Evolutionary conservation across 2,329 filamentous ascomycete species (phyloP).

Genomic region (Microsporum audouinii): DNA sequence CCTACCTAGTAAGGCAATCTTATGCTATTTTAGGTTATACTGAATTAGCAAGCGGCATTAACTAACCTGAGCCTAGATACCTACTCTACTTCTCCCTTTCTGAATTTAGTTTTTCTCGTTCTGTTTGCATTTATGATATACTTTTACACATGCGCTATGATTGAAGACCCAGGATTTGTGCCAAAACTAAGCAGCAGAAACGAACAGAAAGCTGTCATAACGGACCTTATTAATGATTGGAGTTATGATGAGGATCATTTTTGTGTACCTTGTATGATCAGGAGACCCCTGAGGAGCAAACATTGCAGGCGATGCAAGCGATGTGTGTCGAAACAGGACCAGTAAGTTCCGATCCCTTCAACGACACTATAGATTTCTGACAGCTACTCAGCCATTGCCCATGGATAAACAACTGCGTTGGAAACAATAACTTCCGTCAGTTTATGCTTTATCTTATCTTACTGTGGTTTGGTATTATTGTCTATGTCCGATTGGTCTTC

Average conservation of each 20-base stretch:
- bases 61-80: slow-evolving; percentile 44
- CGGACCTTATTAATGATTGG: slow-evolving; percentile 71
- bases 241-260: slow-evolving; percentile 93
- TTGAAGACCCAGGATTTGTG: slow-evolving; percentile 81
- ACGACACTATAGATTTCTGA: slow-evolving; percentile 7
- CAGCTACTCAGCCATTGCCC: slow-evolving; percentile 68
- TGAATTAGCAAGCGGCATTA: neutral
- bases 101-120: slow-evolving; percentile 63
- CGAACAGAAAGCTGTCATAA: slow-evolving; percentile 79
- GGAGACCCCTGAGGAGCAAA: slow-evolving; percentile 85
- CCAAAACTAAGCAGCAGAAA: slow-evolving; percentile 82
- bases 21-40: neutral
- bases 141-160: slow-evolving; percentile 81
- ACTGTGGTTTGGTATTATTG: slow-evolving; percentile 62
- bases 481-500: slow-evolving; percentile 61
- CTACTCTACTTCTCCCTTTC: slow-evolving; percentile 53
- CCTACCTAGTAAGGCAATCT: slow-evolving; percentile 49
- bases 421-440: slow-evolving; percentile 88
- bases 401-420: slow-evolving; percentile 95
- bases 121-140: slow-evolving; percentile 59
- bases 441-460: slow-evolving; percentile 83
- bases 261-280: slow-evolving; percentile 87
- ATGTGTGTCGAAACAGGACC: slow-evolving; percentile 92
- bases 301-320: slow-evolving; percentile 85
- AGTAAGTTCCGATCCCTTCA: slow-evolving; percentile 48